These are phyloP conservation scores for Citrullus colocynthis DNA, from an alignment of 306 rosid species.

Conservation along the genomic window DNA sequence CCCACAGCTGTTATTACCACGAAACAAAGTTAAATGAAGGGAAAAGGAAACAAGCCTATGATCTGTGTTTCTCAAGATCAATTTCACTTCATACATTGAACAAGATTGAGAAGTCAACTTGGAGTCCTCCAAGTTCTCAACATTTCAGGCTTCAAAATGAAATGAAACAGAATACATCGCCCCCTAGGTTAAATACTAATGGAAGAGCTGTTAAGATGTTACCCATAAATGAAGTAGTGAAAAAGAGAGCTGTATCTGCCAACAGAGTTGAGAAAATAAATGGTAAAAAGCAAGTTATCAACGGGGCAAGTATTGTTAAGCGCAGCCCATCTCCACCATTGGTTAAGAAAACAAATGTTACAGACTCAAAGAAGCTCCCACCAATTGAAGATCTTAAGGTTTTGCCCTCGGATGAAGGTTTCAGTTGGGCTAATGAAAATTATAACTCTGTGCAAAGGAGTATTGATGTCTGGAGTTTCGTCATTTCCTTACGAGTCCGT, in stretches of 20 bases:
- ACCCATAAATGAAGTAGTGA: constrained; percentile 51
- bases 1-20: constrained; percentile 38
- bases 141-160: constrained; percentile 27
- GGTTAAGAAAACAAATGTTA: constrained; percentile 25
- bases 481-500: constrained; percentile 66
- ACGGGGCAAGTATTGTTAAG: constrained; percentile 49
- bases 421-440: constrained; percentile 91
- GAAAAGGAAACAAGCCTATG: constrained; percentile 21
- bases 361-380: constrained; percentile 36
- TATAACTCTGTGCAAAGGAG: constrained; percentile 75
- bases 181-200: constrained; percentile 38
- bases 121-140: constrained; percentile 8
- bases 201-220: constrained; percentile 80
- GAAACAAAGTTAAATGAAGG: constrained; percentile 32
- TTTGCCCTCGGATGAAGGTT: constrained; percentile 83
- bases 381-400: constrained; percentile 65
- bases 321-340: constrained; percentile 22
- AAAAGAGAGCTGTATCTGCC: constrained; percentile 26
- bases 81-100: constrained; percentile 32
- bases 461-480: constrained; percentile 88
- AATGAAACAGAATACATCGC: constrained; percentile 43
- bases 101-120: constrained; percentile 18
- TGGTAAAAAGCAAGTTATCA: constrained; percentile 39
- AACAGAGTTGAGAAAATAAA: constrained; percentile 25
- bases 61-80: constrained; percentile 46